These are phyloP conservation scores for Apiotrichum veenhuisii DNA, from an alignment of 1,284 basidiomycete genomes.

Conservation along the genomic window DNA sequence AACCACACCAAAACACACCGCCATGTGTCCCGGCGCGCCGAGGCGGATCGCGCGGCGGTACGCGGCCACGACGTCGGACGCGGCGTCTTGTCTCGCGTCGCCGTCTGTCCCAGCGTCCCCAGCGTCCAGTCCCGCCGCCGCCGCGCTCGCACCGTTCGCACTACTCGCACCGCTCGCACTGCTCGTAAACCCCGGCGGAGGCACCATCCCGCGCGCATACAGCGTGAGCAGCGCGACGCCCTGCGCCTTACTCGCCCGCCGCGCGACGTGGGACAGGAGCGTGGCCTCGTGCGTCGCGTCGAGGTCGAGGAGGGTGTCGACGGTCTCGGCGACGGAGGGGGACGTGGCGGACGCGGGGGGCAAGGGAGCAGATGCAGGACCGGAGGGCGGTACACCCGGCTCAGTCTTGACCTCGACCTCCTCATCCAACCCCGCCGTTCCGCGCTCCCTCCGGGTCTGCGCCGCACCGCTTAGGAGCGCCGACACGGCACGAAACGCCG, in stretches of 20 bases:
- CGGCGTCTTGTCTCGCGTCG: constrained; percentile 22
- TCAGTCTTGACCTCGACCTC: too few species aligned
- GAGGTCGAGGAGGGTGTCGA: constrained; percentile 56
- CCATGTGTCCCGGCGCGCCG: constrained; percentile 74
- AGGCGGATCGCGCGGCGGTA: constrained; percentile 65
- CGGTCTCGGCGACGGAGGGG: constrained; percentile 3
- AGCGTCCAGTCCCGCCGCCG: background rate
- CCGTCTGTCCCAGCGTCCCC: constrained; percentile 1
- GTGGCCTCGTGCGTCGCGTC: constrained; percentile 79
- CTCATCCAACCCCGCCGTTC: too few species aligned
- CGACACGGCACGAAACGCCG: constrained; percentile 55
- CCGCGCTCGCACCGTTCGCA: constrained; percentile 10
- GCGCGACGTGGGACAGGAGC: constrained; percentile 82
- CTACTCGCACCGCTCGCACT: constrained; percentile 10
- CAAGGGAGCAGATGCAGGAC: too few species aligned
- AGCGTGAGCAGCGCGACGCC: constrained; percentile 89
- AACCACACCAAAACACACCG: constrained; percentile 83
- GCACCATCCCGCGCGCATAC: constrained; percentile 73
- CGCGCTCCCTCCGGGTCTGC: constrained; percentile 1
- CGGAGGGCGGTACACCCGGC: too few species aligned
- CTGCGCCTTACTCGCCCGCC: constrained; percentile 84
- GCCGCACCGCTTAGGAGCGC: constrained; percentile 1
- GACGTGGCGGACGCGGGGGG: too few species aligned
- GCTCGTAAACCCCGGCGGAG: constrained; percentile 47
- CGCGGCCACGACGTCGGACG: constrained; percentile 55